Evolutionary conservation across 129 eudicot genomes (phyloP).

Genomic region (Flaveria trinervia): DNA sequence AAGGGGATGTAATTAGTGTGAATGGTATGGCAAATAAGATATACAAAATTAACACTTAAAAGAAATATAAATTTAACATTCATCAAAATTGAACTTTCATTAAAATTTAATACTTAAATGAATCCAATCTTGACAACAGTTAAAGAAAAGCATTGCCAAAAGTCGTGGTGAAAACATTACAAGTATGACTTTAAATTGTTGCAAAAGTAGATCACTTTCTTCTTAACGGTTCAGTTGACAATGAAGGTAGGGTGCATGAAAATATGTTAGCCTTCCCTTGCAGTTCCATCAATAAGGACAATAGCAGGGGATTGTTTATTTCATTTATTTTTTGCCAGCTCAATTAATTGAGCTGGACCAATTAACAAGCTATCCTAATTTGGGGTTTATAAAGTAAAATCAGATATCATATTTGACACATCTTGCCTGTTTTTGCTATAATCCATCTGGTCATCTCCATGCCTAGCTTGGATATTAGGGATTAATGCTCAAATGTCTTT

Average conservation of each 20-base stretch:
- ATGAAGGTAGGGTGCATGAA: background rate
- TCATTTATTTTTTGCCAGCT: background rate
- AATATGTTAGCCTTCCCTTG: background rate
- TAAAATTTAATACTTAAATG: background rate
- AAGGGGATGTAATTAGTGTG: background rate
- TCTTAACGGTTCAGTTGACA: background rate
- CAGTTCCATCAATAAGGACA: background rate
- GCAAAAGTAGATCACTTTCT: background rate
- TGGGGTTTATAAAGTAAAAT: background rate
- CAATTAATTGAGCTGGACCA: background rate
- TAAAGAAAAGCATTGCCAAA: background rate
- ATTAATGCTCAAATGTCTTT: too few species aligned
- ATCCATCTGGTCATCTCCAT: too few species aligned
- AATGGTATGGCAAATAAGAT: background rate
- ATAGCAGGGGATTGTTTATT: background rate
- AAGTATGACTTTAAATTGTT: background rate
- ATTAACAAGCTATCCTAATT: background rate
- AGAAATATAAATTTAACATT: background rate
- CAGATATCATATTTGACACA: background rate
- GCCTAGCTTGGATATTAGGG: too few species aligned
- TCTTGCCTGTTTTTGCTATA: background rate
- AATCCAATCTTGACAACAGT: background rate
- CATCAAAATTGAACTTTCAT: background rate
- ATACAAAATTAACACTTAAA: background rate
- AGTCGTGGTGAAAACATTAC: background rate